These are phyloP conservation scores for Eucalyptus sp. DNA, from an alignment of 345 rosid species.

Conservation along the genomic window DNA sequence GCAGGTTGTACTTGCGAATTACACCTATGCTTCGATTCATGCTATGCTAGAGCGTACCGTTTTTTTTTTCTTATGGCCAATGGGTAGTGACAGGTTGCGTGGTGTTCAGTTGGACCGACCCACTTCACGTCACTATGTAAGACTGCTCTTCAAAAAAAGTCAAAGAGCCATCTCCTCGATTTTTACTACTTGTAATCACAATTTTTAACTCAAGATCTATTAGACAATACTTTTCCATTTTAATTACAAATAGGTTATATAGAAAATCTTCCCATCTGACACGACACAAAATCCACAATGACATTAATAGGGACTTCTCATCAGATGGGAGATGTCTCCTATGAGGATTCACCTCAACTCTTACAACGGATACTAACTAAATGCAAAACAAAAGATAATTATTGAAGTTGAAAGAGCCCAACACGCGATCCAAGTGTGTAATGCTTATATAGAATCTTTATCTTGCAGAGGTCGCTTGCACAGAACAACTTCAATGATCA, in stretches of 20 bases:
- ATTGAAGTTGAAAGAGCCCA: background rate
- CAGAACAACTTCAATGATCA: background rate
- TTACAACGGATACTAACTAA: background rate
- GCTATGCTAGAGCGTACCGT: accelerated
- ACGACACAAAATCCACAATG: background rate
- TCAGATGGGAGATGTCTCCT: background rate
- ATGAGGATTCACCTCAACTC: background rate
- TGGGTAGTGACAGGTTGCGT: background rate
- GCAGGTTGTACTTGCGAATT: background rate
- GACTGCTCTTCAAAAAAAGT: background rate
- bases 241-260: background rate
- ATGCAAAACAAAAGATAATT: background rate
- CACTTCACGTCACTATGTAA: background rate
- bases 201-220: background rate
- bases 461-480: background rate
- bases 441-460: background rate
- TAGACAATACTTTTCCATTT: background rate
- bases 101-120: background rate
- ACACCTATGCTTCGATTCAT: background rate
- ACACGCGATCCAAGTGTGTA: background rate
- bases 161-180: background rate
- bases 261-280: background rate
- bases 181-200: background rate
- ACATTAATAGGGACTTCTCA: background rate
- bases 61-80: background rate